Conservation (phyloP, 164 flowering plant genomes). For the Vitis riparia region DNA sequence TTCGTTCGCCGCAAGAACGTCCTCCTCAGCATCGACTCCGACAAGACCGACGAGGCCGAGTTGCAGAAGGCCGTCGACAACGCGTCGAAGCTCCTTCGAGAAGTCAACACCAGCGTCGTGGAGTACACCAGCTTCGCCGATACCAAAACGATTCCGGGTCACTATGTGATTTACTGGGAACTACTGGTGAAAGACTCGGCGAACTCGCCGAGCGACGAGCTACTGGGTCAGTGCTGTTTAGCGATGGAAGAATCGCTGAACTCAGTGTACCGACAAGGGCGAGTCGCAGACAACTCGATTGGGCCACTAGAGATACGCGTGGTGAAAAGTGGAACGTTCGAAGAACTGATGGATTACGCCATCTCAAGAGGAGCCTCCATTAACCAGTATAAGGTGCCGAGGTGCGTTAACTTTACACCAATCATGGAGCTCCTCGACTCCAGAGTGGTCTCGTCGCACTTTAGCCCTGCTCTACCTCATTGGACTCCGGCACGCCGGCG, state of each 20-base stretch:
- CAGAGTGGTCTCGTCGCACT: constrained; percentile 49
- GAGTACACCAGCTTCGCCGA: constrained; percentile 69
- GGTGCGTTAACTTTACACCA: constrained; percentile 60
- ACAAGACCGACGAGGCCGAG: constrained; percentile 64
- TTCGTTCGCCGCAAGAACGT: constrained; percentile 62
- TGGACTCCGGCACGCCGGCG: constrained; percentile 50
- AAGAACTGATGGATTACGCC: constrained; percentile 65
- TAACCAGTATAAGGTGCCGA: constrained; percentile 62
- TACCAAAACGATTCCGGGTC: constrained; percentile 59
- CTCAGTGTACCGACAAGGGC: constrained; percentile 63
- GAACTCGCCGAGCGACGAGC: constrained; percentile 28
- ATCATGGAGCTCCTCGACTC: constrained; percentile 61
- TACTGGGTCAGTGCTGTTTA: constrained; percentile 41
- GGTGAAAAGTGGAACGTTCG: constrained; percentile 55
- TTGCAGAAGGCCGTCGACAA: constrained; percentile 49
- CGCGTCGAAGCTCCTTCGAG: constrained; percentile 34
- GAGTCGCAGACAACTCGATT: constrained; percentile 51
- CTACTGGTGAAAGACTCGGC: constrained; percentile 35
- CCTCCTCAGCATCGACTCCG: constrained; percentile 55
- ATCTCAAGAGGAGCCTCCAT: constrained; percentile 61
- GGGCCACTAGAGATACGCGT: constrained; percentile 60
- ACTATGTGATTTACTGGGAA: constrained; percentile 70
- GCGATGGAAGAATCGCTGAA: constrained; percentile 61
- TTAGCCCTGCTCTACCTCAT: constrained; percentile 48
- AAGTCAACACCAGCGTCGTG: constrained; percentile 40